Base-by-base conservation (phyloP, 257 asterid genomes). In the Cruciata laevipes region DNA sequence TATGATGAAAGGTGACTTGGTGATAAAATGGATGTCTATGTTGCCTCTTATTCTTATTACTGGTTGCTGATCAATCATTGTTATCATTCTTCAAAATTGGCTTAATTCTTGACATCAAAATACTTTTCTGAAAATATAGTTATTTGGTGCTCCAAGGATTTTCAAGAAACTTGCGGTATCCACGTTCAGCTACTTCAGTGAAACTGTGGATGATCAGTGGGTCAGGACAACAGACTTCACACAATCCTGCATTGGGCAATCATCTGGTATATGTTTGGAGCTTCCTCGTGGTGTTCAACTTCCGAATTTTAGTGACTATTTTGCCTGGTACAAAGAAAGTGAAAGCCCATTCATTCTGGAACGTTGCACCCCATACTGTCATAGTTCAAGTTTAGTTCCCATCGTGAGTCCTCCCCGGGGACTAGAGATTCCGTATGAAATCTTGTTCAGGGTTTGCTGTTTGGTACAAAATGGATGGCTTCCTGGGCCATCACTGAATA, bases 151-250 rank as follows among this genome's bases (percentile, higher is more conserved):
- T 44, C 97, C 99, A 64, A 85, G 95, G 60, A 83, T 93, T 70
- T 87, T 76, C 79, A 82, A 83, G 82, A 77, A 47, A 80, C 69
- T 72, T n/a, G 59, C 23, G 6, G 72, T 11, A 16, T 80, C 88
- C 10, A 1, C n/a, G 3, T 72, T 49, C 56, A 67, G 82, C 80
- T 93, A 21, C 71, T 84, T 0, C 52, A 18, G 0, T 76, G 84
- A 84, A 38, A 67, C 83, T 58, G 86, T 78, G 24, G 96, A 90
- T 62, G 97, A 90, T 30, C 96, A 86, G 72, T 93, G 97, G 96
- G 78, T 88, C 21, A 83, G 99, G 74, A 90, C 99, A 8, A 83
- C 91, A 7, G 97, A 93, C 68, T 93, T 88, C 64, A 78, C 97
- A 51, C 65, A 72, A 49, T 79, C 81, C 13, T 74, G 76, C 65